Base-by-base conservation (phyloP, 345 rosid species). In the Sisymbrium irio region DNA sequence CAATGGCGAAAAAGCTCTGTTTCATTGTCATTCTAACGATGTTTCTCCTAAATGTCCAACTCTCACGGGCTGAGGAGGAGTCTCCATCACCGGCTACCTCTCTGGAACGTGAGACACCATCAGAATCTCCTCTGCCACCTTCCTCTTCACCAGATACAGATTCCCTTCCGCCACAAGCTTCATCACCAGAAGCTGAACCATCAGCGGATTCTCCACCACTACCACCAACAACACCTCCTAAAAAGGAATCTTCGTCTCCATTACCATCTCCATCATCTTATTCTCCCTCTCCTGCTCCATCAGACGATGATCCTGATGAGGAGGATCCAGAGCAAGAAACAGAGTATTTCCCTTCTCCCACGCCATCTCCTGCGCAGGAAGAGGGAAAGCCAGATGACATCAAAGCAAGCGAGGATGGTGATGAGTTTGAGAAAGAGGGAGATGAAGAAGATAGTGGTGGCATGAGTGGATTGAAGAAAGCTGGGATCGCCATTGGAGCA, bases 401-500 rank as follows among this genome's bases (percentile, higher is more conserved):
- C 55, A 56, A 66, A 42, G 77, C 77, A 65, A 72, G 69, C 19
- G 77, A 71, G 10, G 71, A 46, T 1, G 55, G 18, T 0, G 62
- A 58, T 0, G 73, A 49, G 18, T 20, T 0, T 4, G 33, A 65
- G 0, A 55, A 65, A 37, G 33, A 56, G 6, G 36, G 40, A 3
- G 65, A 50, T 5, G 36, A 68, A 12, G 39, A 55, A 0, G 30
- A 41, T 1, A 37, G 13, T 13, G 42, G 13, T 13, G 42, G 80
- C n/a, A 59, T 77, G 80, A 72, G 69, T 4, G 64, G 57, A 19
- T 22, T 30, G 32, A 5, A 33, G 35, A 65, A 72, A 73, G 78
- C 70, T 0, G 81, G 66, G 41, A 73, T 78, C 5, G 47, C 70
- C 69, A 30, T 78, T 27, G 81, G 81, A 41, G 25, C 56, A 0